Base-by-base conservation (phyloP, 2,329 filamentous ascomycete genomes). In the Pyrenochaeta sp. region DNA sequence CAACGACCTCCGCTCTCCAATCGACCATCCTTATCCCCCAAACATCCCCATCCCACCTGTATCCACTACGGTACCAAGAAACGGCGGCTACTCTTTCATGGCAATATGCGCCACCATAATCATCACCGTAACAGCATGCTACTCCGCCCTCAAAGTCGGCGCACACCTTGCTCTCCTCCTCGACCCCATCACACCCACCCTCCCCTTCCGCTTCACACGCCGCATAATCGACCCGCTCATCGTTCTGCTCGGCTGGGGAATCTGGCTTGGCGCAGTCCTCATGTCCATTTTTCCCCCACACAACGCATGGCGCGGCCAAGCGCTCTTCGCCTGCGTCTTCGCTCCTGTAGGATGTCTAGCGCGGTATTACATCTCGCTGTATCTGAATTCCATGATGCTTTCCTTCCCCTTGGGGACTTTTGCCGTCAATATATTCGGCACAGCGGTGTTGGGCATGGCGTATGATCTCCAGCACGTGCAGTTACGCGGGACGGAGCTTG, bases 331-430 rank as follows among this genome's bases (percentile, higher is more conserved):
- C 0, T 81, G 95, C 27, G 88, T 93, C 2, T 95, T 97, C 68
- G 91, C 92, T 0, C 94, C 94, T 0, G 65, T 92, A 0, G 94
- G 94, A 0, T 93, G 90, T 65, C 78, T 97, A 0, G 72, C 84
- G 0, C 86, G 94, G 3, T 96, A 91, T 79, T 93, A 92, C 72
- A 77, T 86, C 1, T 90, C 90, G 0, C 72, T 91, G 6, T 76
- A 81, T 25, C 84, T 97, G n/a, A 97, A 97, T 68, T 80, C 85
- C 0, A 82, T 86, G 22, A 66, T 87, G 0, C 76, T 87, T 0
- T 79, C 84, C 0, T 97, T 97, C 65, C 94, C 94, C 0, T 76
- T 97, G 0, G 94, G 94, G 2, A 98, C 94, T 0, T 97, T 97
- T 68, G 79, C 81, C 0, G 92, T 90, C 28, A 98, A 98, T 70